Base-by-base conservation (phyloP, 768 basidiomycete species). In the Tylopilus balloui region DNA sequence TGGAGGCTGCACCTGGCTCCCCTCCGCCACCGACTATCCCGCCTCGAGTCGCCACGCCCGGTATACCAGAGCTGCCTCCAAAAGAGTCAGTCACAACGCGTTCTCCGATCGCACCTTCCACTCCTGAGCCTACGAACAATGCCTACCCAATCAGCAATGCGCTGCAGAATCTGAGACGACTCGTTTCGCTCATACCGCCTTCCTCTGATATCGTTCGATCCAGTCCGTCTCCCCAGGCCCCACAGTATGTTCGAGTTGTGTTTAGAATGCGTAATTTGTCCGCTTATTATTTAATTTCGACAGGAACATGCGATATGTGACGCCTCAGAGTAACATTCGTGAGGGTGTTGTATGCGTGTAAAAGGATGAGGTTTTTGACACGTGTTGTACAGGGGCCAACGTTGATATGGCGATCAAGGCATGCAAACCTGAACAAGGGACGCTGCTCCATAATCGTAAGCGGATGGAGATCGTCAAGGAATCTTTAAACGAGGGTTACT, bases 291-390 rank as follows among this genome's bases (percentile, higher is more conserved):
- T 28, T 38, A 7, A 9, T 4, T 25, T 12, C 39, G n/a, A 6
- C 17, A 65, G 67, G 45, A 48, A 41, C 12, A 53, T 49, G 14
- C 63, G 52, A 42, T 54, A 53, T n/a, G 66, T 72, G 23, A 77
- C 74, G 1, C 76, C 77, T 13, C 66, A 68, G 5, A 66, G 61
- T 48, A 67, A 69, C 47, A 78, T 78, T 38, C 21, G 45, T 47
- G n/a, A 23, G 45, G 7, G 9, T 4, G n/a, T 17, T 2, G 8
- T 21, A 12, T 12, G 28, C 28, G 28, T 28, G 9, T 28, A 28
- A 5, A 14, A 19, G n/a, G 34, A 35, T 35, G 17, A 10, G 10
- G 34, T 17, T 35, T 35, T n/a, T 19, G 8, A 20, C 12, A 11
- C 10, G 35, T 17, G 35, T 11, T 13, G 4, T 23, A 17, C 12